Evolutionary conservation across 495 filamentous ascomycete species (phyloP), one percentile per base, ranked within the genome.

Genomic region (Xylaria castorea): DNA sequence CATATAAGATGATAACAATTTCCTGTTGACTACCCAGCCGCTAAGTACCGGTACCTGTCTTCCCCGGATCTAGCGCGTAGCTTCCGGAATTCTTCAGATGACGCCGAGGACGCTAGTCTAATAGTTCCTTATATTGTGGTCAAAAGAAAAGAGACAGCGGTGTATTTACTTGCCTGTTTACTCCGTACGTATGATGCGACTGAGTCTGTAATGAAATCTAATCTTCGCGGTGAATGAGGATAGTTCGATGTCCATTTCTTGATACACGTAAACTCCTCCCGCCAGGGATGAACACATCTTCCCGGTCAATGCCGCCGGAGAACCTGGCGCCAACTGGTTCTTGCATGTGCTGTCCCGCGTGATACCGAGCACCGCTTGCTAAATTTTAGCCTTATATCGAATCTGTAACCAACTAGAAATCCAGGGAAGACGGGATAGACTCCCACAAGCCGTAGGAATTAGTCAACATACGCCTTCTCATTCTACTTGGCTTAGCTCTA

Each of bases 1-100:
- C 22, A 68, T 68, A 20, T 18, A 44, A 68, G 48, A 40, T 68
- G n/a, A n/a, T 30, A 68, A 68, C 66, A 57, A 68, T 68, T 68
- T 68, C 66, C 48, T 50, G 66, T 38, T 4, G n/a, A 67, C 46
- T 67, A 55, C 61, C 61, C 9, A 16, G 38, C 22, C 20, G 53
- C 65, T 36, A 67, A 48, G 66, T 40, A 57, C 22, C 38, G 12
- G 36, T 64, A 57, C 50, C 30, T 68, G 7, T 51, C 48, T 67
- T 14, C 66, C 66, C 66, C 66, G 22, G 66, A 68, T 48, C 38
- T n/a, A 50, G 63, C 63, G 38, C 42, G 16, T 20, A 3, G 18
- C 42, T 46, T 50, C 66, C n/a, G 44, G 50, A 32, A 57, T 44
- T 42, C 48, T 42, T 55, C 34, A 30, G 48, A 36, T 53, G n/a